Conservation (phyloP, 1,284 basidiomycete species). For the Cutaneotrichosporon sp. region DNA sequence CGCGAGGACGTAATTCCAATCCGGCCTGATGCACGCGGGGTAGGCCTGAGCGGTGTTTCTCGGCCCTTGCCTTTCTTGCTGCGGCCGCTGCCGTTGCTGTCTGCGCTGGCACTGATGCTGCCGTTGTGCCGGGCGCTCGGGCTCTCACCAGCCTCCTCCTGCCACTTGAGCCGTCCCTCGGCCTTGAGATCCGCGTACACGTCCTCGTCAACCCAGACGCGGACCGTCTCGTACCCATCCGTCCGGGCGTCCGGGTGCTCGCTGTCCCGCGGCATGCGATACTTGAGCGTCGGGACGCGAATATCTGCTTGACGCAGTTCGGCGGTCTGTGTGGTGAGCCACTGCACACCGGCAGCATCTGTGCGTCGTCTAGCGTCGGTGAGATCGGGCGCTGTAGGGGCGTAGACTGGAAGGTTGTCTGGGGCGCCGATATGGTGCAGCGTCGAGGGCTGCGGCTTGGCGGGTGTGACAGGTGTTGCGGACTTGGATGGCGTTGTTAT, state of each 20-base stretch:
- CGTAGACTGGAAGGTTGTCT: slow-evolving; percentile 11
- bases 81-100: neutral
- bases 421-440: slow-evolving; percentile 6
- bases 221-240: slow-evolving; percentile 10
- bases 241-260: slow-evolving; percentile 19
- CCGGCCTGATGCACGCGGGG: neutral
- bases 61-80: too few relatives aligned
- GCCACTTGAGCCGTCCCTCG: slow-evolving; percentile 14
- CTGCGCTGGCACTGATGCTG: neutral
- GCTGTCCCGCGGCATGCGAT: slow-evolving; percentile 17
- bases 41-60: neutral
- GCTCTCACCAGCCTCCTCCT: too few relatives aligned
- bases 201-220: slow-evolving; percentile 13
- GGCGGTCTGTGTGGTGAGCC: slow-evolving; percentile 7
- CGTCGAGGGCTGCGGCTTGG: neutral
- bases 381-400: neutral
- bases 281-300: slow-evolving; percentile 15
- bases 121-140: too few relatives aligned
- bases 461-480: neutral
- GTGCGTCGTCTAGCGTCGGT: slow-evolving; percentile 1
- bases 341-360: slow-evolving; percentile 15
- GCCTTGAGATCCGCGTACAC: slow-evolving; percentile 9
- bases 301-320: slow-evolving; percentile 12
- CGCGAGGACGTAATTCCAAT: neutral
- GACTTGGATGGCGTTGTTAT: neutral